Evolutionary conservation across 345 rosid species (phyloP), one percentile per base, ranked within the genome.

Genomic region (Cardamine chenopodiifolia): DNA sequence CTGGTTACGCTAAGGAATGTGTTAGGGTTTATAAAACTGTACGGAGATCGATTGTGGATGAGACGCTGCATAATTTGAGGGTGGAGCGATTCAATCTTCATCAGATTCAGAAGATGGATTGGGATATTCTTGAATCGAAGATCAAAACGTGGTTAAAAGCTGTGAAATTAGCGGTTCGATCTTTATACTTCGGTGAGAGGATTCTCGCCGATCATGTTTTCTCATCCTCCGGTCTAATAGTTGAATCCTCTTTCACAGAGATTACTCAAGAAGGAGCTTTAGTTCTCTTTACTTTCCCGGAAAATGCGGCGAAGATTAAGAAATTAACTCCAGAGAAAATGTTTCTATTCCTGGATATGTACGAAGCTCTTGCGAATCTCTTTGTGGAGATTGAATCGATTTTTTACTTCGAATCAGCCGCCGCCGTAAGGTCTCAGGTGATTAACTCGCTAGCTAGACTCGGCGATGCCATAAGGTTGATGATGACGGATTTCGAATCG

Each of bases 1-100:
- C 92, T 0, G 99, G 99, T 5, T 95, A 88, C 48, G 85, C 85
- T 2, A 86, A 85, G 60, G 99, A 95, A 74, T 95, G 97, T 70
- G 55, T 89, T n/a, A 61, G 52, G 35, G 80, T 79, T 2, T 95
- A 95, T 78, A 82, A 71, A 15, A 52, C 81, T 1, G 83, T 86
- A 66, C 82, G 99, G 26, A 90, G 82, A 79, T 86, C 93, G 12
- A 84, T 87, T 2, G 84, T 91, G 7, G 91, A 90, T 35, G 99
- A 95, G 80, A 86, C 86, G 8, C 34, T 95, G 29, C 83, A 83
- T 39, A 82, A 79, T 59, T 78, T 92, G 6, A 81, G 85, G 0
- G 73, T 90, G 8, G 96, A 89, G 68, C 52, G 57, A 40, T 28
- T 78, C 22, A 87, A 56, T 63, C 62, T 82, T 11, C 85, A 90